Evolutionary conservation across 2,329 filamentous ascomycete species (phyloP).

Genomic region (Fusarium udum): DNA sequence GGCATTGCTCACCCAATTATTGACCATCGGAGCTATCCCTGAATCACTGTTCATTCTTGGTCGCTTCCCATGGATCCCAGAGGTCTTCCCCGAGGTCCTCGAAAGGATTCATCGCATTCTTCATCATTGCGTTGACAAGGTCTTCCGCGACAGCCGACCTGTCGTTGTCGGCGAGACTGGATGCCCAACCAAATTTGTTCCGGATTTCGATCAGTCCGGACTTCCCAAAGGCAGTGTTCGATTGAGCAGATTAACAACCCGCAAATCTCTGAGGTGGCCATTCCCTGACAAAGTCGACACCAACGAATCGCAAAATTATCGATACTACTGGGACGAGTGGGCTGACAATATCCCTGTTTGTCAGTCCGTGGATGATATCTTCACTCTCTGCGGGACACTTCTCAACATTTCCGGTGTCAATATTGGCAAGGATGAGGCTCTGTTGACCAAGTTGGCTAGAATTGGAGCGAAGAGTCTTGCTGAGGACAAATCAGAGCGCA

Average conservation of each 20-base stretch:
- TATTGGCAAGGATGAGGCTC: constrained; percentile 82
- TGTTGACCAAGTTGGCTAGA: constrained; percentile 83
- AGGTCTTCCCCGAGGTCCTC: constrained; percentile 83
- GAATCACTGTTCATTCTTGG: constrained; percentile 93
- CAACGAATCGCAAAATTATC: constrained; percentile 80
- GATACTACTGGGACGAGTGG: constrained; percentile 99
- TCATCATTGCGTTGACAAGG: constrained; percentile 80
- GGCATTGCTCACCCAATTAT: constrained; percentile 80
- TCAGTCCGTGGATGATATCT: constrained; percentile 89
- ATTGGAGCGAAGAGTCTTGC: constrained; percentile 82
- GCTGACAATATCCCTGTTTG: constrained; percentile 91
- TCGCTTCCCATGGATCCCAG: constrained; percentile 90
- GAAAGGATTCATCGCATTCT: constrained; percentile 85
- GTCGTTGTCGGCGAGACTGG: constrained; percentile 43
- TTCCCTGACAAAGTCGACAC: constrained; percentile 81
- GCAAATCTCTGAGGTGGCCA: constrained; percentile 82
- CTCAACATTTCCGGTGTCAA: constrained; percentile 87
- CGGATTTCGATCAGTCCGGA: constrained; percentile 70
- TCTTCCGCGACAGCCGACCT: constrained; percentile 64
- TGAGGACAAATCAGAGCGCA: constrained; percentile 74
- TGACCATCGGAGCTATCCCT: constrained; percentile 91
- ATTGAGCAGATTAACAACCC: constrained; percentile 66
- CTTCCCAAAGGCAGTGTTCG: constrained; percentile 75
- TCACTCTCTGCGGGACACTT: constrained; percentile 84
- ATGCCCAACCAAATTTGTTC: constrained; percentile 56